A percentile compares a stretch with the other conserved stretches of the same genome.
These are phyloP conservation scores for Thielaviopsis punctulata DNA, from an alignment of 2,329 filamentous ascomycete species.

Conservation along the genomic window DNA sequence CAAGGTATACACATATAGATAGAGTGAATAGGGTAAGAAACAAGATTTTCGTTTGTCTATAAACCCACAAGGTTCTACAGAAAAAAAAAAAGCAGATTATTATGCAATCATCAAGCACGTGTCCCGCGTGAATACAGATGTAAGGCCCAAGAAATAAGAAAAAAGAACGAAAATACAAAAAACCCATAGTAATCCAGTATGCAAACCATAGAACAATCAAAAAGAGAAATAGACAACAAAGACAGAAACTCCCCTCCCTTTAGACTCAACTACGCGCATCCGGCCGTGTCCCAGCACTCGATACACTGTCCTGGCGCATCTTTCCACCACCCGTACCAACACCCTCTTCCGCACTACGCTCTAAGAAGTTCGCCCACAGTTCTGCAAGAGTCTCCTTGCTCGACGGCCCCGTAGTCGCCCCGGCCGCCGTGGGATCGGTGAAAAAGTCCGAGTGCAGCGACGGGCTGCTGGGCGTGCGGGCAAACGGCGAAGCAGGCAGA, in stretches of 20 bases:
- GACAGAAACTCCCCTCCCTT: background rate
- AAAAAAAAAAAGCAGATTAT: background rate
- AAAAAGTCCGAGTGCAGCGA: slow-evolving; percentile 67
- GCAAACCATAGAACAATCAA: background rate
- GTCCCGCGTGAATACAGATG: background rate
- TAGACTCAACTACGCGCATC: slow-evolving; percentile 3
- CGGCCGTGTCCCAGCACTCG: slow-evolving; percentile 26
- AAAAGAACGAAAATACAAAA: background rate
- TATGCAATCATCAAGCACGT: background rate
- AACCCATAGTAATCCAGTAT: background rate
- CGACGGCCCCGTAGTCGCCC: slow-evolving; percentile 27
- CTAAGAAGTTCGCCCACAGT: slow-evolving; percentile 86
- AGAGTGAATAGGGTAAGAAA: background rate
- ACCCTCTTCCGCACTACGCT: slow-evolving; percentile 47
- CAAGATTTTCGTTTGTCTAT: background rate
- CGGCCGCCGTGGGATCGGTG: slow-evolving; percentile 26
- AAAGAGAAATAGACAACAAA: slow-evolving; percentile 2
- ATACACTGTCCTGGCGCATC: slow-evolving; percentile 32
- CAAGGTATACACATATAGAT: background rate
- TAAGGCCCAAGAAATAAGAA: background rate
- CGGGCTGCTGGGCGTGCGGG: slow-evolving; percentile 75
- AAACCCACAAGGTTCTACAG: background rate
- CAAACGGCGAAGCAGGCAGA: slow-evolving; percentile 55
- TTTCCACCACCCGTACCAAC: slow-evolving; percentile 13
- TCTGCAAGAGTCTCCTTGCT: slow-evolving; percentile 73